Base-by-base conservation (phyloP, 768 basidiomycete species). In the Phlegmacium glaucopus region DNA sequence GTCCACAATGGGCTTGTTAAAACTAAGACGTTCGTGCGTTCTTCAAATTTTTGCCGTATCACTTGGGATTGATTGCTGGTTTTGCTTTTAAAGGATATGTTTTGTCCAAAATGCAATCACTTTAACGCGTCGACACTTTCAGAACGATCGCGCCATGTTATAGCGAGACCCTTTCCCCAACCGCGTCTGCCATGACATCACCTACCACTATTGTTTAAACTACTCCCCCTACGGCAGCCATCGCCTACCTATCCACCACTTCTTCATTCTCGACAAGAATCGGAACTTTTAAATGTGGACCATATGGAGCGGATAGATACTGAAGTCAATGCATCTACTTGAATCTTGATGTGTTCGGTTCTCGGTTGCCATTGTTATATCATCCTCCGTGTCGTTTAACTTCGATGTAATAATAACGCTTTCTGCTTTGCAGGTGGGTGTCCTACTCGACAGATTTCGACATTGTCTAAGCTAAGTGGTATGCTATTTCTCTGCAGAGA, bases 1-100 rank as follows among this genome's bases (percentile, higher is more conserved):
- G 68, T 80, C 16, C 93, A 94, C 61, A 95, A 95, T 51, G 93
- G 93, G 3, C 74, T 96, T 2, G 88, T 91, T 9, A 84, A 85
- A 58, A n/a, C n/a, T n/a, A 87, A 50, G 83, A 87, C 52, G 78
- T 85, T 25, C 88, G 93, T 94, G 56, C 65, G 90, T 82, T 17
- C 36, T 45, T 39, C 17, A 16, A n/a, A 26, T n/a, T 49, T 15
- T 16, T 9, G 39, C 32, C 40, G 22, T n/a, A 18, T 11, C 16
- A n/a, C 26, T 43, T 35, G 49, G 4, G 32, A 22, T 42, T 45
- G 27, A 10, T 44, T 40, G n/a, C n/a, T n/a, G n/a, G n/a, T 18
- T n/a, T 37, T 12, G 22, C 22, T 38, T 29, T 38, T 40, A 22
- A 36, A 94, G 92, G 93, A 70, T 95, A 91, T 56, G 66, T 80